These are phyloP conservation scores for Jasminum sambac DNA, from an alignment of 257 asterid species.

Conservation along the genomic window DNA sequence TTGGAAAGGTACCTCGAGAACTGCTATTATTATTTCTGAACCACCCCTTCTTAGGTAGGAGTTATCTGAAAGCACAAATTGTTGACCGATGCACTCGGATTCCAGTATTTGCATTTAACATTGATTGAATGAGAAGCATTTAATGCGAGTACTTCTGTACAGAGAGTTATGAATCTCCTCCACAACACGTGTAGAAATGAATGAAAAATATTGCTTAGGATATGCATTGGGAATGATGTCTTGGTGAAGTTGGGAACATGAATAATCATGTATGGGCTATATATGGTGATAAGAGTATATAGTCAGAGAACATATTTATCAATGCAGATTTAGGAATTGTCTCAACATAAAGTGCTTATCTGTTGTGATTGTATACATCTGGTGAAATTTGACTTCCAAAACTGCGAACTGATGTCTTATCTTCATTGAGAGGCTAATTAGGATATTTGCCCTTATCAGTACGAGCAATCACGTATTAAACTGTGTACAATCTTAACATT, in stretches of 20 bases:
- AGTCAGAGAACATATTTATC: neutral
- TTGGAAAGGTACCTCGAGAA: slow-evolving; percentile 67
- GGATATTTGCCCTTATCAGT: neutral
- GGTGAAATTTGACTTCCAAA: neutral
- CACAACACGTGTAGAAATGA: neutral
- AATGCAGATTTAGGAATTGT: neutral
- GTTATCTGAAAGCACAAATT: neutral
- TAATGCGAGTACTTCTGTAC: neutral
- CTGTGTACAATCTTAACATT: too few relatives aligned
- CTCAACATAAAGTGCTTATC: neutral
- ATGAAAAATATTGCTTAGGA: neutral
- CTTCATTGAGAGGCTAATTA: neutral
- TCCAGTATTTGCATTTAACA: neutral
- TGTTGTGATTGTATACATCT: neutral
- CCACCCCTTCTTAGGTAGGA: neutral
- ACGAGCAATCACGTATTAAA: neutral
- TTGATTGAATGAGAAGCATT: neutral
- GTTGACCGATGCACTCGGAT: neutral
- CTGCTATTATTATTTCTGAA: slow-evolving; percentile 17
- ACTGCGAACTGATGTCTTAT: neutral
- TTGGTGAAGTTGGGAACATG: neutral
- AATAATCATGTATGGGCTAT: neutral
- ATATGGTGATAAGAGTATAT: neutral
- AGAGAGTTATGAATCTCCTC: neutral
- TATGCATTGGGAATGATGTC: neutral